phyloP scores from a whole-genome alignment of 257 asterid species.

The Solanum bukasovii region DNA sequence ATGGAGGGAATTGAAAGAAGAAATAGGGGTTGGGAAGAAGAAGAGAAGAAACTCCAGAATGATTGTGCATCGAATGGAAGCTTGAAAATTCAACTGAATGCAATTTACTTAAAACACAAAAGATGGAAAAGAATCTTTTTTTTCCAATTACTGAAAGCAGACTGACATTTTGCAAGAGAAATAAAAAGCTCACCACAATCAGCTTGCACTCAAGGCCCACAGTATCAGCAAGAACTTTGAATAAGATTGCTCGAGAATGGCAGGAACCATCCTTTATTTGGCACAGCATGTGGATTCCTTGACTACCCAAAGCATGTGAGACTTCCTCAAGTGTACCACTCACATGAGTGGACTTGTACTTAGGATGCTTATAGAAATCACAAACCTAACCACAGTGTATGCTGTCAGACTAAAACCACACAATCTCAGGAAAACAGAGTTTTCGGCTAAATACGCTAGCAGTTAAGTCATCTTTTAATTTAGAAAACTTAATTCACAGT shows the following conservation, averaged over 20 bases:
- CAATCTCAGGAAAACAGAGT: neutral
- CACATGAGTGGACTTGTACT: slow-evolving; percentile 41
- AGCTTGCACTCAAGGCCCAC: slow-evolving; percentile 71
- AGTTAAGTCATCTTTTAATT: neutral
- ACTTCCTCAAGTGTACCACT: slow-evolving; percentile 76
- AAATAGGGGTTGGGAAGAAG: neutral
- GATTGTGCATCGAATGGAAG: neutral
- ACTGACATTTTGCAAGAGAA: slow-evolving; percentile 4
- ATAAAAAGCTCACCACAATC: slow-evolving; percentile 61
- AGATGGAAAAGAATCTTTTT: neutral
- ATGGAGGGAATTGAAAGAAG: neutral
- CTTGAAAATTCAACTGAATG: neutral
- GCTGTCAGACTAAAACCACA: neutral
- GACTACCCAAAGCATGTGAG: slow-evolving; percentile 58
- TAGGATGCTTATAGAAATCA: slow-evolving; percentile 62
- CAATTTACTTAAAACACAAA: neutral
- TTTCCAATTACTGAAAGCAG: neutral
- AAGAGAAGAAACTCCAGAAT: neutral
- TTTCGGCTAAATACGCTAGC: neutral
- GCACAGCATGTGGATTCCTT: slow-evolving; percentile 75
- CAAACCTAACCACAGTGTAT: slow-evolving; percentile 41
- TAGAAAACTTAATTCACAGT: neutral
- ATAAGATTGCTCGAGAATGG: slow-evolving; percentile 76
- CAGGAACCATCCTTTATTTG: slow-evolving; percentile 78
- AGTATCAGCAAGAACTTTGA: slow-evolving; percentile 85